A percentile compares a stretch with the other conserved stretches of the same genome.
Conservation (phyloP, 768 basidiomycete species). For the Panaeolus papilionaceus region DNA sequence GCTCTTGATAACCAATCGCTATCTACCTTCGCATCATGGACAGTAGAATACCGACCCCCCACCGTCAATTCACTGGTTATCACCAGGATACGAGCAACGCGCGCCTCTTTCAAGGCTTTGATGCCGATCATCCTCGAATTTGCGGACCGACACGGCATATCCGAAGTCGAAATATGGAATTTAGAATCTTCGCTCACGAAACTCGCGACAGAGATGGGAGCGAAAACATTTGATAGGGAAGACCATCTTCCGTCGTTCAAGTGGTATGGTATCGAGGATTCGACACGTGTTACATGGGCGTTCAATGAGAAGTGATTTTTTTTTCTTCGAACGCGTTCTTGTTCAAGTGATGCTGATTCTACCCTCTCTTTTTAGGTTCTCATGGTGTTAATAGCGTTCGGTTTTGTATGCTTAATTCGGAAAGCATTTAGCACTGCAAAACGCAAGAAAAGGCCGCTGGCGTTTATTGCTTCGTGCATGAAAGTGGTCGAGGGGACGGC, state of each 20-base stretch:
- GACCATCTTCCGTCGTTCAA: background rate
- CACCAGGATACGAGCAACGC: background rate
- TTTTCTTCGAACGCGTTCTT: background rate
- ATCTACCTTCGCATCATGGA: conserved; percentile 35
- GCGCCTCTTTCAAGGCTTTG: background rate
- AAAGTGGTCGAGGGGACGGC: no score
- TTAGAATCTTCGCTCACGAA: background rate
- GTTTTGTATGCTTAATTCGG: background rate
- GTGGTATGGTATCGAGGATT: background rate
- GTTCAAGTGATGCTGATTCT: background rate
- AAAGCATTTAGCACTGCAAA: no score
- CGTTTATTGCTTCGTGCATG: no score
- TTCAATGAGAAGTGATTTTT: background rate
- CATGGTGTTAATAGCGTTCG: background rate
- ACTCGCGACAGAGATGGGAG: background rate
- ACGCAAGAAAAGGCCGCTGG: no score
- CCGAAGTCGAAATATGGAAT: background rate
- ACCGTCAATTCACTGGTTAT: background rate
- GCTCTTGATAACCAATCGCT: conserved; percentile 1
- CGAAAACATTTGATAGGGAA: background rate
- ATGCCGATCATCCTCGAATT: background rate
- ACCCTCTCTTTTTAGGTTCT: background rate
- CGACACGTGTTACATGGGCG: background rate
- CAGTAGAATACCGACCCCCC: conserved; percentile 18
- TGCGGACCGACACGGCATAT: background rate